Conservation (phyloP, 192 early-diverging fungal genomes). For the Linnemannia hyalina region DNA sequence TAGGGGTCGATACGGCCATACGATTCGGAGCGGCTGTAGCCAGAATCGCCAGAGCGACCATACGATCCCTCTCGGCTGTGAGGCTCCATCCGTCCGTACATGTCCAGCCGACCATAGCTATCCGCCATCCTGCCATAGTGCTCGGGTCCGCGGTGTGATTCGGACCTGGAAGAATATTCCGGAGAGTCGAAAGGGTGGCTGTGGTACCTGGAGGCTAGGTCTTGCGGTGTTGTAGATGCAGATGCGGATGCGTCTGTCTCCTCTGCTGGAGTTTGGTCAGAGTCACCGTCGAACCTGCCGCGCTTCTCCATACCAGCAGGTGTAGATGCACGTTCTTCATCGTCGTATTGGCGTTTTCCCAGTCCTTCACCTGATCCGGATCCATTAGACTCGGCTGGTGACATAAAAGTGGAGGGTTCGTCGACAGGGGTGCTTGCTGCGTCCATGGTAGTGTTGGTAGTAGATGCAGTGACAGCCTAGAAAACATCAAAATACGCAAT, state of each 20-base stretch:
- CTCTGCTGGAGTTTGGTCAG: constrained; percentile 15
- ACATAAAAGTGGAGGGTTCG: constrained; percentile 42
- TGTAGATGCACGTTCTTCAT: constrained; percentile 51
- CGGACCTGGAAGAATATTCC: constrained; percentile 35
- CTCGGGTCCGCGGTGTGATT: constrained; percentile 32
- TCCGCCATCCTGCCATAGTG: constrained; percentile 20
- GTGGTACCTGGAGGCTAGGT: constrained; percentile 24
- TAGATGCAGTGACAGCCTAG: constrained; percentile 15
- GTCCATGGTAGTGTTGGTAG: constrained; percentile 2
- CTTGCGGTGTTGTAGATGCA: constrained; percentile 6
- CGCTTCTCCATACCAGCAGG: constrained; percentile 55
- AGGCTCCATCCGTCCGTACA: constrained; percentile 35
- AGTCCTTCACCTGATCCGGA: constrained; percentile 50
- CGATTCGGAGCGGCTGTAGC: constrained; percentile 33
- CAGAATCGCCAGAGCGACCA: constrained; percentile 32
- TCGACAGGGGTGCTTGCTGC: constrained; percentile 28
- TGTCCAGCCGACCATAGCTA: constrained; percentile 29
- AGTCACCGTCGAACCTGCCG: constrained; percentile 28
- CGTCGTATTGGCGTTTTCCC: constrained; percentile 49
- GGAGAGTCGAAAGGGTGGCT: constrained; percentile 33
- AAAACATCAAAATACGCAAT: constrained; percentile 10
- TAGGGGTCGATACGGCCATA: constrained; percentile 45
- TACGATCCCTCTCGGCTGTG: constrained; percentile 42
- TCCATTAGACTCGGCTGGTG: constrained; percentile 46
- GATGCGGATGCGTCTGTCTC: constrained; percentile 11